phyloP scores from a whole-genome alignment of 2,329 filamentous ascomycete genomes.

The Phialocephala subalpina region DNA sequence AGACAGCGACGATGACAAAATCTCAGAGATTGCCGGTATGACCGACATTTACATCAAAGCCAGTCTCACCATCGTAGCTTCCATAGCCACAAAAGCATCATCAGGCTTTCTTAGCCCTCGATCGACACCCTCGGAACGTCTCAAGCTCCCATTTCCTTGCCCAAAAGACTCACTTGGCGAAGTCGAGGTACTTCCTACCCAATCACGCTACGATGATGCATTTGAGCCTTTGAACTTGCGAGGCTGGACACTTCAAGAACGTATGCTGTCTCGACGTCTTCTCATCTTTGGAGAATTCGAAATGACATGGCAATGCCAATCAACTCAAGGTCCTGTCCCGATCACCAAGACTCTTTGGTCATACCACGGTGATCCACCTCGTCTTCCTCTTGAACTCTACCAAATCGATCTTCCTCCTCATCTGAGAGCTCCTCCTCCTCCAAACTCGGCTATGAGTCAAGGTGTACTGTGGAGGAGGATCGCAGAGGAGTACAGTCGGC shows the following conservation, averaged over 20 bases:
- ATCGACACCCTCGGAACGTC: background rate
- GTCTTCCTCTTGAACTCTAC: background rate
- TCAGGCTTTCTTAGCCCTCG: background rate
- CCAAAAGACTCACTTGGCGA: background rate
- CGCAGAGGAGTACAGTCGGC: background rate
- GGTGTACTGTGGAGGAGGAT: background rate
- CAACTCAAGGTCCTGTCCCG: background rate
- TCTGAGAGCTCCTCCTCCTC: background rate
- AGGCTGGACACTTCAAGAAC: background rate
- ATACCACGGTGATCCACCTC: background rate
- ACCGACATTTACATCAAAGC: background rate
- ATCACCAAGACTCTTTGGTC: background rate
- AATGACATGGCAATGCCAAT: conserved; percentile 1
- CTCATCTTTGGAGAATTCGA: background rate
- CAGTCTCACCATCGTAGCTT: background rate
- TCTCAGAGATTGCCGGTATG: background rate
- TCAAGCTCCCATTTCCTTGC: background rate
- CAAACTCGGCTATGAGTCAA: background rate
- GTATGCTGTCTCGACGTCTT: background rate
- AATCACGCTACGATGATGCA: background rate
- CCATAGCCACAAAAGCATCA: background rate
- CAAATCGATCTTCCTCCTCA: background rate
- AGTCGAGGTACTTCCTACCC: background rate
- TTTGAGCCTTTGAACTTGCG: background rate
- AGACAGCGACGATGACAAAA: background rate